phyloP scores from a whole-genome alignment of 345 rosid species.

The Moricandia arvensis region DNA sequence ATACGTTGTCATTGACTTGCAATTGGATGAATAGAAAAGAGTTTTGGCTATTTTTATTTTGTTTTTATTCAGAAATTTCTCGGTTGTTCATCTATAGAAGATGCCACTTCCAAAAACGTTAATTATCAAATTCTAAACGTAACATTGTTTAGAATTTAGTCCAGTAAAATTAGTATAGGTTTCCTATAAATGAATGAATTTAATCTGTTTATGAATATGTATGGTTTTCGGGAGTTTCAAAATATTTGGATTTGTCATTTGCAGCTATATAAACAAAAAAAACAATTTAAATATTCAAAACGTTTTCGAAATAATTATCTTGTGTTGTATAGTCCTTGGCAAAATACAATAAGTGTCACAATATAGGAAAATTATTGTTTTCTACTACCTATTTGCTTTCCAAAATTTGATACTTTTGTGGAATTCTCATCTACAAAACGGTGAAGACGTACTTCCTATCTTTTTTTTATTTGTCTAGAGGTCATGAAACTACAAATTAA shows the following conservation, averaged over 20 bases:
- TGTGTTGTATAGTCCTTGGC: background rate
- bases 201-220: background rate
- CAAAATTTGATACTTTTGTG: background rate
- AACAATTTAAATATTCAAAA: background rate
- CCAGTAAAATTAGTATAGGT: background rate
- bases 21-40: constrained; percentile 29
- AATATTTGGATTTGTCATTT: constrained; percentile 6
- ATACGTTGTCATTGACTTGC: constrained; percentile 36
- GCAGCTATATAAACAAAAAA: background rate
- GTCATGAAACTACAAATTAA: background rate
- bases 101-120: background rate
- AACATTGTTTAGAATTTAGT: background rate
- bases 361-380: background rate
- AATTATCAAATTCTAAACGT: constrained; percentile 2
- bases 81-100: constrained; percentile 10
- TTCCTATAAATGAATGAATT: background rate
- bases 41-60: constrained; percentile 17
- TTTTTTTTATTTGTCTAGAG: background rate
- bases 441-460: background rate
- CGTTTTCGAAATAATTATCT: background rate
- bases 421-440: background rate
- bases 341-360: background rate
- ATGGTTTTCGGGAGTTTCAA: background rate
- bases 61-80: constrained; percentile 10
- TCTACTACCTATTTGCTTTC: background rate